Evolutionary conservation across 177 flowering plant genomes (phyloP), one percentile per base, ranked within the genome.

Genomic region (Vitis hybrid): DNA sequence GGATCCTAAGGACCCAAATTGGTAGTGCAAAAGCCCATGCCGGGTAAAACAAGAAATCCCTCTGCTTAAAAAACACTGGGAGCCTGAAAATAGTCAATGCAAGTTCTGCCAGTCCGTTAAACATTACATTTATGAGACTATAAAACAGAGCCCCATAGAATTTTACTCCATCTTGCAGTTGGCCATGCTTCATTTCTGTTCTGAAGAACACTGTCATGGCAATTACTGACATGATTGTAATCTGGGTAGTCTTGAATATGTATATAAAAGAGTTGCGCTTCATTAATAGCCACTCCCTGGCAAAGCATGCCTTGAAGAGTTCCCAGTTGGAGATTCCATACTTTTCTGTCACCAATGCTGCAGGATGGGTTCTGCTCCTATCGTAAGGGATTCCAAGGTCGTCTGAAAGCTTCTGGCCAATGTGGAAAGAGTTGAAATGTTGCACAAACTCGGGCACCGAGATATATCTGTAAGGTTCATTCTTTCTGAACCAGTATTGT

Each of bases 1-100:
- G 90, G 10, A 86, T 77, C 65, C 77, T 75, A 10, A 82, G 78
- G 55, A 86, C 3, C 72, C 78, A 77, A n/a, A 78, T 74, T 1
- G 88, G 83, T 26, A 77, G 60, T 4, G 67, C 76, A 72, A 76
- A 82, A 21, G 88, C 80, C 90, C 90, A 86, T 14, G 84, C 80
- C 4, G 90, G 90, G 62, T 73, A 81, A 72, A 80, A 80, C 60
- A 76, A 52, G 74, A 75, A 70, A 51, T 86, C 85, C 65, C 86
- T 83, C 33, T 84, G 90, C 52, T 79, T 86, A 60, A 45, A 86
- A 55, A 86, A 86, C 1, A 80, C 81, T n/a, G 90, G 85, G 39
- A 86, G 88, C 60, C 81, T 71, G 22, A 68, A 16, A 15, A 83
- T 61, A 0, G 85, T 84, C 84, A 82, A 61, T 29, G 84, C 71